Evolutionary conservation across 306 rosid species (phyloP), one percentile per base, ranked within the genome.

Genomic region (Ormosia semicastrata): DNA sequence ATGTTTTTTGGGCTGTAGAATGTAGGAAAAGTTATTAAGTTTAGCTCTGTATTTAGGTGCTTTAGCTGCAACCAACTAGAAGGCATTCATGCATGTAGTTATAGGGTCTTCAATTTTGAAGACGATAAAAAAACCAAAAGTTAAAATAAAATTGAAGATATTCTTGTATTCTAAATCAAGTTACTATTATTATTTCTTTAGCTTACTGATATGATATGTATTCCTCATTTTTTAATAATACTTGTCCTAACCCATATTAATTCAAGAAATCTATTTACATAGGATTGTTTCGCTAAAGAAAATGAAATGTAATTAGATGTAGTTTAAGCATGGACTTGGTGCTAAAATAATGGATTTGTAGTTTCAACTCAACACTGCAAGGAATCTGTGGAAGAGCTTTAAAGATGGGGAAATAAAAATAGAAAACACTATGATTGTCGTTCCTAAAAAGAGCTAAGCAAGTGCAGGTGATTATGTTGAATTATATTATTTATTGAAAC

Each of bases 31-130:
- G n/a, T n/a, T n/a, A n/a, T n/a, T n/a, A n/a, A n/a, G n/a, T n/a
- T n/a, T n/a, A n/a, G n/a, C n/a, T n/a, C n/a, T n/a, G n/a, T n/a
- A n/a, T n/a, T 71, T 76, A 69, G 44, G 71, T 47, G 85, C 64
- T 71, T 68, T 62, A 64, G 78, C 52, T 75, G 59, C 65, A 79
- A 82, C 73, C 62, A 46, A 85, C 60, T n/a, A n/a, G n/a, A n/a
- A n/a, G n/a, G n/a, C n/a, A n/a, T n/a, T n/a, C n/a, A n/a, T n/a
- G n/a, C n/a, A n/a, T n/a, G n/a, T n/a, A n/a, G n/a, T n/a, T n/a
- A n/a, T n/a, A n/a, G n/a, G n/a, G n/a, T n/a, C n/a, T n/a, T n/a
- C n/a, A n/a, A n/a, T n/a, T n/a, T n/a, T n/a, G n/a, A n/a, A n/a
- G n/a, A n/a, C n/a, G n/a, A n/a, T n/a, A n/a, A n/a, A n/a, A n/a